phyloP scores from a whole-genome alignment of 176 grass and related monocot genomes.

The Otatea glauca region DNA sequence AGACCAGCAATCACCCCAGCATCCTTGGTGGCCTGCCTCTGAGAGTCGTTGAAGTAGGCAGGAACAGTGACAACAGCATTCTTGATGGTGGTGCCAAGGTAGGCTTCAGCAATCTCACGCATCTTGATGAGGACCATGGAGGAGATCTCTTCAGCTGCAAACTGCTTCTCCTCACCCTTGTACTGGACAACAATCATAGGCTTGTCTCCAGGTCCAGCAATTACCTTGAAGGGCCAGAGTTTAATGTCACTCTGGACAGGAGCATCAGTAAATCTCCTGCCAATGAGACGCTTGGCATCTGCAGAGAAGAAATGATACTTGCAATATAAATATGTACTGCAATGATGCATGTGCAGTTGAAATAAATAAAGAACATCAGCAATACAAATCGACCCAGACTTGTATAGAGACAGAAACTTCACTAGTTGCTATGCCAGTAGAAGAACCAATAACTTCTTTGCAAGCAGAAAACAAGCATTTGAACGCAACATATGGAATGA shows the following conservation, averaged over 20 bases:
- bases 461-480: background rate
- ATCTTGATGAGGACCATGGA: slow-evolving; percentile 44
- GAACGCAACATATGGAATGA: background rate
- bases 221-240: slow-evolving; percentile 35
- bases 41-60: slow-evolving; percentile 26
- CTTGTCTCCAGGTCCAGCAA: slow-evolving; percentile 36
- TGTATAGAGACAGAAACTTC: background rate
- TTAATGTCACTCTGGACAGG: slow-evolving; percentile 36
- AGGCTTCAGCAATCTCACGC: slow-evolving; percentile 37
- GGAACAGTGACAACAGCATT: slow-evolving; percentile 16
- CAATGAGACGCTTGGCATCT: slow-evolving; percentile 32
- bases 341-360: background rate
- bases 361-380: background rate
- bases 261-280: slow-evolving; percentile 28
- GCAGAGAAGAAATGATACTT: background rate
- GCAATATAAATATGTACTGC: background rate
- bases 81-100: slow-evolving; percentile 34
- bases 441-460: background rate
- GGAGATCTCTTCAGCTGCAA: slow-evolving; percentile 35
- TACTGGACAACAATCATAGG: slow-evolving; percentile 35
- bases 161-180: slow-evolving; percentile 40
- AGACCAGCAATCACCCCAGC: slow-evolving; percentile 36
- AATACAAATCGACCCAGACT: background rate
- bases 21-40: slow-evolving; percentile 37
- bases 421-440: background rate